These are phyloP conservation scores for Pseudomassariella vexata DNA, from an alignment of 2,329 filamentous ascomycete genomes.

Conservation along the genomic window DNA sequence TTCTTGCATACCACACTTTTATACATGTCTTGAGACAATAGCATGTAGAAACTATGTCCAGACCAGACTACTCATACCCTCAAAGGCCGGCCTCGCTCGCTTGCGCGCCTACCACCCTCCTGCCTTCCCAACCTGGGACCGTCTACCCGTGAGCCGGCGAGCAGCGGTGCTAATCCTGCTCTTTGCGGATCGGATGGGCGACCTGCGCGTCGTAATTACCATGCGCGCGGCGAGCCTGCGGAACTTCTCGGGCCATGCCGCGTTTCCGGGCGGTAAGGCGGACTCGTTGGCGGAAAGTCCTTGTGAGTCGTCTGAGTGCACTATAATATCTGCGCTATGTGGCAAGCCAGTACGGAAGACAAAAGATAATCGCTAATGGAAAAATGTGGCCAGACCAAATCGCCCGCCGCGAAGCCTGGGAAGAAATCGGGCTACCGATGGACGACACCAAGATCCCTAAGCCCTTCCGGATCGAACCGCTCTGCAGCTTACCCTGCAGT, in stretches of 20 bases:
- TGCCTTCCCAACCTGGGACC: constrained; percentile 56
- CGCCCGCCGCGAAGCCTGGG: constrained; percentile 81
- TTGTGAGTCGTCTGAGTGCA: constrained; percentile 46
- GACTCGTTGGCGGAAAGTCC: constrained; percentile 53
- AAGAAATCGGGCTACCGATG: constrained; percentile 86
- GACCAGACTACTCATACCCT: constrained; percentile 22
- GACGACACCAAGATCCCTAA: constrained; percentile 62
- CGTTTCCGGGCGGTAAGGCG: constrained; percentile 75
- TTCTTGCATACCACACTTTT: background rate
- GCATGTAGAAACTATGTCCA: background rate
- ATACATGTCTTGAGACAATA: background rate
- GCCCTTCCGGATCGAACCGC: constrained; percentile 79
- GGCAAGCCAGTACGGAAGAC: too few relatives aligned
- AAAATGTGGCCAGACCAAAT: constrained; percentile 56
- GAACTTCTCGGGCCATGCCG: constrained; percentile 74
- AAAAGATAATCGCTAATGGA: constrained; percentile 2
- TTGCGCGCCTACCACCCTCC: constrained; percentile 57
- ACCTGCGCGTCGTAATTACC: constrained; percentile 66
- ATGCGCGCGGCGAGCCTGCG: constrained; percentile 60
- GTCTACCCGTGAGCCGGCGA: constrained; percentile 57
- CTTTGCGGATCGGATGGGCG: constrained; percentile 76
- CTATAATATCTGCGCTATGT: too few relatives aligned
- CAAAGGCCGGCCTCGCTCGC: constrained; percentile 53
- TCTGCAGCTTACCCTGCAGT: constrained; percentile 76
- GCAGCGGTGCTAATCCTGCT: constrained; percentile 85